Evolutionary conservation across 2,329 filamentous ascomycete genomes (phyloP).

Genomic region (Thielaviopsis cerberus): DNA sequence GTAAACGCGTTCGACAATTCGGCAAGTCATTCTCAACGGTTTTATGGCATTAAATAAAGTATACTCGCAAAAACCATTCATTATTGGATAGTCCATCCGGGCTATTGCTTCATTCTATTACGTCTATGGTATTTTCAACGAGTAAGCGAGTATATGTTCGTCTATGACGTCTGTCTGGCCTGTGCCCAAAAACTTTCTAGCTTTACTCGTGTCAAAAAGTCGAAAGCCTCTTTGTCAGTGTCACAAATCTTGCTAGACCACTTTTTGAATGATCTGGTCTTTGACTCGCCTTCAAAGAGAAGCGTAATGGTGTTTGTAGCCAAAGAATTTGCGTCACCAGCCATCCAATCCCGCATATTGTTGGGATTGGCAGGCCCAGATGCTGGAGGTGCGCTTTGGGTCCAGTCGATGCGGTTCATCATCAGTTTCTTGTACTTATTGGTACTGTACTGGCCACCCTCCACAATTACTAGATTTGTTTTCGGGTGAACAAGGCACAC

Average conservation of each 20-base stretch:
- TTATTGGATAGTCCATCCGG: no score
- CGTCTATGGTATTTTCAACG: background rate
- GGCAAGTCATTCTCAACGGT: no score
- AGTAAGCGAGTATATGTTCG: background rate
- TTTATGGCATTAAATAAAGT: no score
- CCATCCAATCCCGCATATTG: conserved; percentile 55
- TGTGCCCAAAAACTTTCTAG: conserved; percentile 77
- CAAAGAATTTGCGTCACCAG: conserved; percentile 64
- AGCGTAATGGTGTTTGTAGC: conserved; percentile 64
- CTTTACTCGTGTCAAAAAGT: conserved; percentile 59
- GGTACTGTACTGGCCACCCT: conserved; percentile 71
- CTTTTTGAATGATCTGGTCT: conserved; percentile 61
- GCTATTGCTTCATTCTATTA: background rate
- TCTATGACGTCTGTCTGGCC: conserved; percentile 4
- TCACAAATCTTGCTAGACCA: conserved; percentile 87
- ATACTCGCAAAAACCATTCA: no score
- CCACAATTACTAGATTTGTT: conserved; percentile 76
- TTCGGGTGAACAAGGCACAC: conserved; percentile 83
- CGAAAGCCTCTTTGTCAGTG: conserved; percentile 73
- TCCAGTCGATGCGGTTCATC: conserved; percentile 87
- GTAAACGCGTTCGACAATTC: background rate
- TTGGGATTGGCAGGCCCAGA: conserved; percentile 41
- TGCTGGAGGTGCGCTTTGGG: conserved; percentile 59
- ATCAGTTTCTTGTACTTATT: conserved; percentile 81
- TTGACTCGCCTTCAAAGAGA: conserved; percentile 81